Evolutionary conservation across 2,329 filamentous ascomycete genomes (phyloP), one percentile per base, ranked within the genome.

Genomic region (Fusarium papillatum): DNA sequence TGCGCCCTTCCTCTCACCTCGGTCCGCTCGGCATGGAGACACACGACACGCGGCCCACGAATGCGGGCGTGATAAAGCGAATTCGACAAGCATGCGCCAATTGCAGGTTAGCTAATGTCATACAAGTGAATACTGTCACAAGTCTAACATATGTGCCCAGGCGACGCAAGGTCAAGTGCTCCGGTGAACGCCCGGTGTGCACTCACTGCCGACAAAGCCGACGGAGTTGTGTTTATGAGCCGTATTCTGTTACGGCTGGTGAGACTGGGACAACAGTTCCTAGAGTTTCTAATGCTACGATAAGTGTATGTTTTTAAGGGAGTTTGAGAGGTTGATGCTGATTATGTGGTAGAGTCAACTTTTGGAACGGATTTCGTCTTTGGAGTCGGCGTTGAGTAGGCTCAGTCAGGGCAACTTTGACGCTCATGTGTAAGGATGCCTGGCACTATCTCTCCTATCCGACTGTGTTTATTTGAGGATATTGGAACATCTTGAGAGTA

Each of bases 161-260:
- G 14, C 69, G 70, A 53, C 72, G 72, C 60, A 74, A 74, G 64
- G 62, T 72, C 24, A 74, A 74, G 55, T 74, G 72, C 63, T 74
- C 72, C 9, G 72, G 72, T 11, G 69, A 74, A 14, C 69, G 69
- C 17, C 72, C 72, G 19, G 66, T 67, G 9, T 74, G 72, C 60
- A 53, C 61, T 7, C 63, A 72, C 31, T 74, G 71, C 36, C 69
- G 64, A n/a, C 71, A 69, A 22, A 74, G 57, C 59, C 59, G 63
- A 22, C 65, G 69, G 24, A 64, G 63, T 43, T 74, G 71, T 22
- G 57, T 69, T 0, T 74, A 71, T 24, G 69, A 66, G 26, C 66
- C 65, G 4, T 72, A 66, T 11, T 69, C 71, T 22, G 68, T 29
- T 6, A 61, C 57, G 14, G 36, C 50, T 48, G 34, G 61, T 8